phyloP scores from a whole-genome alignment of 2,329 filamentous ascomycete genomes.

The Exophiala phaeomuriformis region DNA sequence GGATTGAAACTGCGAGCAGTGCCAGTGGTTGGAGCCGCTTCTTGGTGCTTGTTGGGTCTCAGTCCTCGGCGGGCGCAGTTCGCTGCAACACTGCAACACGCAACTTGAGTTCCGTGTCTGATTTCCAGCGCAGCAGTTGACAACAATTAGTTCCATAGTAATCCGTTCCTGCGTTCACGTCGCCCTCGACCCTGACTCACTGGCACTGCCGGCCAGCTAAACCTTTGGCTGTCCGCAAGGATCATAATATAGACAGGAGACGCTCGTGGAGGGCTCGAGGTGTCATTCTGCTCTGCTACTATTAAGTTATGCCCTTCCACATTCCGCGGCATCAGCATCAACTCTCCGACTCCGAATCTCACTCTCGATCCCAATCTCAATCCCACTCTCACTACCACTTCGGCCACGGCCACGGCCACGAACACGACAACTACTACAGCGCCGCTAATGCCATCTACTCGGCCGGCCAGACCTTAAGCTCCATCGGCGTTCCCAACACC shows the following conservation, averaged over 20 bases:
- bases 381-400: neutral
- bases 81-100: neutral
- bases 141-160: neutral
- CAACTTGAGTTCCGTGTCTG: neutral
- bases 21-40: neutral
- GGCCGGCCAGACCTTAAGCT: slow-evolving; percentile 41
- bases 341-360: slow-evolving; percentile 17
- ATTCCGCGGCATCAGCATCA: slow-evolving; percentile 23
- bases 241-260: neutral
- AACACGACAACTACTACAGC: slow-evolving; percentile 24
- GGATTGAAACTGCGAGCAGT: neutral
- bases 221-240: neutral
- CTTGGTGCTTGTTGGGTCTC: neutral
- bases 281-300: neutral
- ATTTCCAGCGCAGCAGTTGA: neutral
- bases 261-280: neutral
- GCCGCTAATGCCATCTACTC: slow-evolving; percentile 38
- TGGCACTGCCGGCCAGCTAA: neutral
- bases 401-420: neutral
- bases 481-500: slow-evolving; percentile 40
- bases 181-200: neutral
- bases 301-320: slow-evolving; percentile 25
- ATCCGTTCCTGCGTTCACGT: too few species aligned
- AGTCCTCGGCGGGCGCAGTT: neutral
- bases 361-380: too few species aligned